These are phyloP conservation scores for Xylaria sp. DNA, from an alignment of 2,329 filamentous ascomycete species.

Conservation along the genomic window DNA sequence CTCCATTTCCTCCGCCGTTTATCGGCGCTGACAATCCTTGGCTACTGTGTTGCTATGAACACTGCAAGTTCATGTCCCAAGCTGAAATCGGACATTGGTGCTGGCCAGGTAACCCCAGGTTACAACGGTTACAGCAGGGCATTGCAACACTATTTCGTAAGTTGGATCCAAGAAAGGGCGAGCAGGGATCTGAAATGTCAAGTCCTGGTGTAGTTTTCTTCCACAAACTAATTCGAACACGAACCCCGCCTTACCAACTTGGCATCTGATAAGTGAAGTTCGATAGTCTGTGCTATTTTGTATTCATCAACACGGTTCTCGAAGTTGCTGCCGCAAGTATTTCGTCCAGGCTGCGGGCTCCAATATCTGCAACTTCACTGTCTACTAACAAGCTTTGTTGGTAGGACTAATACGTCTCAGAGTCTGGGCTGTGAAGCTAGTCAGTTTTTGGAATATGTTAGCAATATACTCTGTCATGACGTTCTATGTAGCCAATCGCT, in stretches of 20 bases:
- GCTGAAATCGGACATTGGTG: background rate
- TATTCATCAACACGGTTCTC: background rate
- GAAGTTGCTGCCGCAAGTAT: background rate
- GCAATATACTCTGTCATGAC: background rate
- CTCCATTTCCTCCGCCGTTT: background rate
- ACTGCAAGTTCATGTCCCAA: background rate
- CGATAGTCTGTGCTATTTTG: background rate
- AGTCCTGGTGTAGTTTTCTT: background rate
- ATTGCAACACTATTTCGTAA: constrained; percentile 5
- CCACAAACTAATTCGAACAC: background rate
- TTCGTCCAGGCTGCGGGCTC: background rate
- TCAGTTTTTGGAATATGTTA: background rate
- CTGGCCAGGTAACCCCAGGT: constrained; percentile 2
- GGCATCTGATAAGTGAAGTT: background rate
- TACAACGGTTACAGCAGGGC: background rate
- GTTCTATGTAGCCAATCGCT: background rate
- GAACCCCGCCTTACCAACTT: background rate
- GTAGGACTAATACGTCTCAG: background rate
- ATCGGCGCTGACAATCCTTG: background rate
- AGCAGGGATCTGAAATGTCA: background rate
- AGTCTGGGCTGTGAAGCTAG: background rate
- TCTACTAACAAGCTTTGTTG: background rate
- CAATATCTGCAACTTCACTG: background rate
- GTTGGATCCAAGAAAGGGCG: background rate
- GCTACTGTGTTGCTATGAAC: background rate